Conservation (phyloP, 2,329 filamentous ascomycete species). For the Chaetomium sp. region DNA sequence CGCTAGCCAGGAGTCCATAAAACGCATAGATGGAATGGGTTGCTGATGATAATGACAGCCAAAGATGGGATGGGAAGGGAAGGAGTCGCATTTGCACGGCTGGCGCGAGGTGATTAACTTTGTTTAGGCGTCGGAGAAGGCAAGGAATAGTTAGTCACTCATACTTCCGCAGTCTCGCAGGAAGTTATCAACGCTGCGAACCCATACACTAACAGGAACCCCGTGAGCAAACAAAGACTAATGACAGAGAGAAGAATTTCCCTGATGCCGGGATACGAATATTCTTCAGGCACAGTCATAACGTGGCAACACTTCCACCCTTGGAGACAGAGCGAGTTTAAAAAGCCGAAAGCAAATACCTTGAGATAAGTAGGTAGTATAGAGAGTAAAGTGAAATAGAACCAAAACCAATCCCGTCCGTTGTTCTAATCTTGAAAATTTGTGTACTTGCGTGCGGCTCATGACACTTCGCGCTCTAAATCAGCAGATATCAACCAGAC, state of each 20-base stretch:
- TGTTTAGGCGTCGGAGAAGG: constrained; percentile 8
- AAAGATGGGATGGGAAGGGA: constrained; percentile 3
- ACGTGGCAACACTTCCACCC: not conserved
- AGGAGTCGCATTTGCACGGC: constrained; percentile 9
- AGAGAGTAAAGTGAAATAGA: not conserved
- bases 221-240: not conserved
- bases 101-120: constrained; percentile 1
- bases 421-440: constrained; percentile 5
- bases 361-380: not conserved
- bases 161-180: not conserved
- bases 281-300: not conserved
- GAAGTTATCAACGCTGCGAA: not conserved
- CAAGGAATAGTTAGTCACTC: not conserved
- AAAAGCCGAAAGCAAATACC: not conserved
- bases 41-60: not conserved
- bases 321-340: not conserved
- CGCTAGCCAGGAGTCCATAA: not conserved
- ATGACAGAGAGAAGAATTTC: not conserved
- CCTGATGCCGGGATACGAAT: not conserved
- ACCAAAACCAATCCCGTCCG: not conserved
- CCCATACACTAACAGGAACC: not conserved
- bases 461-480: not conserved
- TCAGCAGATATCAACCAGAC: not conserved
- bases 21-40: not conserved
- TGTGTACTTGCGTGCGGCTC: not conserved